Conservation (phyloP, 1,284 basidiomycete species). For the Pseudozyma hubeiensis region DNA sequence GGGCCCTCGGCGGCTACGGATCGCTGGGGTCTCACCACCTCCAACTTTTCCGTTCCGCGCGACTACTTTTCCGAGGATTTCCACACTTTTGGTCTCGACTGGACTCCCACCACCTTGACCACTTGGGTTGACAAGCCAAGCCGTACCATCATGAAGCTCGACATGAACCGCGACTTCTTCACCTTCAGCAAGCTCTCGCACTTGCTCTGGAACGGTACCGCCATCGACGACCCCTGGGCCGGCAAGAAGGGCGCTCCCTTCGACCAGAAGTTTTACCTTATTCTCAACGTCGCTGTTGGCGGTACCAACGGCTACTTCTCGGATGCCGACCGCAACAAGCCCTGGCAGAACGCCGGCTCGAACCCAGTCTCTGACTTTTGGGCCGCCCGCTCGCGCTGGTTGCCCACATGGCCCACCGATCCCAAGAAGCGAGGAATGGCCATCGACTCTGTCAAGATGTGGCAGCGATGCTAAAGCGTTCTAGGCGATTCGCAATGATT, state of each 20-base stretch:
- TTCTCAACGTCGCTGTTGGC: constrained; percentile 82
- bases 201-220: constrained; percentile 76
- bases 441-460: constrained; percentile 81
- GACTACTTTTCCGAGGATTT: constrained; percentile 78
- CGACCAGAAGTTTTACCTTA: constrained; percentile 86
- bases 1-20: constrained; percentile 24
- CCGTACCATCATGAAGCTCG: constrained; percentile 73
- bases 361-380: constrained; percentile 72
- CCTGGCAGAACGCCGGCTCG: constrained; percentile 29
- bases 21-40: constrained; percentile 30
- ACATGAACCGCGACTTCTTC: constrained; percentile 76
- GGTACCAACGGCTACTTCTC: constrained; percentile 80
- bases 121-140: constrained; percentile 73
- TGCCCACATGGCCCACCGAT: constrained; percentile 45
- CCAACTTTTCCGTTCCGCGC: constrained; percentile 78
- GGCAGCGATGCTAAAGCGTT: constrained; percentile 68
- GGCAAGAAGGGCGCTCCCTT: constrained; percentile 79
- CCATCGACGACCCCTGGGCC: constrained; percentile 73
- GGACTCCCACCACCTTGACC: constrained; percentile 80
- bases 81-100: constrained; percentile 84
- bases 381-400: constrained; percentile 66
- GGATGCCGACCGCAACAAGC: constrained; percentile 75
- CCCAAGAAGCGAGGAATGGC: constrained; percentile 75
- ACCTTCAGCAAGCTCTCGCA: constrained; percentile 77
- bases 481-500: not conserved